Evolutionary conservation across 805 yeast species (phyloP).

Genomic region (Spathaspora gorwiae): DNA sequence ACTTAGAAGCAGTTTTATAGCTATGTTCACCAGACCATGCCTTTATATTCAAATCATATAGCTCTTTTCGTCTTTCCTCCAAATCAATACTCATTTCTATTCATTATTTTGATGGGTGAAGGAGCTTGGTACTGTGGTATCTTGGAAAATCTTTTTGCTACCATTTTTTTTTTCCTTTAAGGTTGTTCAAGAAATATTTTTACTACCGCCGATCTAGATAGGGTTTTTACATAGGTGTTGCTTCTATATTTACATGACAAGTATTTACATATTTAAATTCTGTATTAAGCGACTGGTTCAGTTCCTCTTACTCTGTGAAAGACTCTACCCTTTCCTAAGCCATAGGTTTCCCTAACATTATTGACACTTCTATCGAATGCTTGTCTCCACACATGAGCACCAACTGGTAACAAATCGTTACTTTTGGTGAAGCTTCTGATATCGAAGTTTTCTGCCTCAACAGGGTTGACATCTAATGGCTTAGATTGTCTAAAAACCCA

Average conservation of each 20-base stretch:
- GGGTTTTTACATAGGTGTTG: neutral
- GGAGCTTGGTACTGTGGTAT: too few species aligned
- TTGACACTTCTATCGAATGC: slow-evolving; percentile 73
- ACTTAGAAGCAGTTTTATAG: slow-evolving; percentile 21
- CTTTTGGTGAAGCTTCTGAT: slow-evolving; percentile 62
- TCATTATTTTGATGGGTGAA: neutral
- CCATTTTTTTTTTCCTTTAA: too few species aligned
- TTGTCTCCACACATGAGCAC: slow-evolving; percentile 91
- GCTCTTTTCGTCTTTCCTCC: slow-evolving; percentile 12
- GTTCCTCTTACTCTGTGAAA: slow-evolving; percentile 57
- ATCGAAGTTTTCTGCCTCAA: slow-evolving; percentile 53
- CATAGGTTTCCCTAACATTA: slow-evolving; percentile 64
- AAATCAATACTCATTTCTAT: slow-evolving; percentile 12
- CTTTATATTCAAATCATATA: slow-evolving; percentile 34
- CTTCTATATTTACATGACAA: neutral
- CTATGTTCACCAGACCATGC: slow-evolving; percentile 51
- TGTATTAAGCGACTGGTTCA: slow-evolving; percentile 15
- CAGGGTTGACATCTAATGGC: slow-evolving; percentile 3
- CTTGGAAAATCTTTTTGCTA: too few species aligned
- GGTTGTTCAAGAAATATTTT: too few species aligned
- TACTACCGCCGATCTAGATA: too few species aligned
- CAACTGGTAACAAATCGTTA: slow-evolving; percentile 66
- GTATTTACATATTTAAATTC: neutral
- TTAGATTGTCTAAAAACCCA: slow-evolving; percentile 83
- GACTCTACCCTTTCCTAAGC: slow-evolving; percentile 70